phyloP scores from a whole-genome alignment of 148 eudicot species.

The Diospyros kaki region DNA sequence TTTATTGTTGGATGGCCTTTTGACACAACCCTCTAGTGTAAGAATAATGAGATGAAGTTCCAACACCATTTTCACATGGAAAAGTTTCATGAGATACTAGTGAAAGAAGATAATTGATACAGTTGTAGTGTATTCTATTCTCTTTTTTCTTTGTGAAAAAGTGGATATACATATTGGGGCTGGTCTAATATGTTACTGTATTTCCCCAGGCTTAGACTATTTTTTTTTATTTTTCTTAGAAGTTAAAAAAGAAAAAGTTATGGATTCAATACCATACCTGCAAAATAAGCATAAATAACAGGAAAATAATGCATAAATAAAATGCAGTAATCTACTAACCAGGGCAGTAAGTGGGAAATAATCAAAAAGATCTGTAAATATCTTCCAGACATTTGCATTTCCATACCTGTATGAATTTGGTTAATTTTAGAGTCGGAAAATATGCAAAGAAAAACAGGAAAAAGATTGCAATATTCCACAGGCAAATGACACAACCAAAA shows the following conservation, averaged over 20 bases:
- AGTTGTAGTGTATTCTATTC: too few relatives aligned
- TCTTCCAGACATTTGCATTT: constrained; percentile 99
- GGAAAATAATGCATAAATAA: not conserved
- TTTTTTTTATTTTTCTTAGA: not conserved
- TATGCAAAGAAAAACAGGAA: not conserved
- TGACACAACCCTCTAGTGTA: too few relatives aligned
- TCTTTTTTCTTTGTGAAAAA: too few relatives aligned
- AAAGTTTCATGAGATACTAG: too few relatives aligned
- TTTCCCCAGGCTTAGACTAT: not conserved
- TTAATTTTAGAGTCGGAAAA: not conserved
- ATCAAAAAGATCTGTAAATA: constrained; percentile 93
- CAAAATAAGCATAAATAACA: not conserved
- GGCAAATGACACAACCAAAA: not conserved
- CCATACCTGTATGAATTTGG: constrained; percentile 64
- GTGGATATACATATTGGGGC: too few relatives aligned
- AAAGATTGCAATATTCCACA: not conserved
- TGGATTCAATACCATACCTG: not conserved
- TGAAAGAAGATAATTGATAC: too few relatives aligned
- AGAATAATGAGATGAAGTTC: too few relatives aligned
- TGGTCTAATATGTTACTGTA: not conserved
- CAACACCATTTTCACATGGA: too few relatives aligned
- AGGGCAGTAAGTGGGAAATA: constrained; percentile 95
- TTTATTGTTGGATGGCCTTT: too few relatives aligned
- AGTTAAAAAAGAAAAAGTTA: not conserved
- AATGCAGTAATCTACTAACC: constrained; percentile 44